These are phyloP conservation scores for Rhexocercosporidium sp. DNA, from an alignment of 2,329 filamentous ascomycete species.

Conservation along the genomic window DNA sequence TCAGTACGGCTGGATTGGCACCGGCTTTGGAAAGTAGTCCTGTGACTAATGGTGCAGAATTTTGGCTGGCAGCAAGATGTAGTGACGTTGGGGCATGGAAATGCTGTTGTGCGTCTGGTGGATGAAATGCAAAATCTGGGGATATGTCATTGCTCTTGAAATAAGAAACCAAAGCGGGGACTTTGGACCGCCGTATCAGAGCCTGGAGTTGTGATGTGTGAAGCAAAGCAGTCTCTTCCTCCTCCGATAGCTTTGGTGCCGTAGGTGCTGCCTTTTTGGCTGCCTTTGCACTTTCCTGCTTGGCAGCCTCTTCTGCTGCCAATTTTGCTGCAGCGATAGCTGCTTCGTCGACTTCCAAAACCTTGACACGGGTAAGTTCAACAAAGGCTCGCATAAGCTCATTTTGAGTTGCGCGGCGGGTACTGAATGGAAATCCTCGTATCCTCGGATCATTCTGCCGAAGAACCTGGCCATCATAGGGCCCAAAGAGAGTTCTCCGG, in stretches of 20 bases:
- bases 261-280: constrained; percentile 52
- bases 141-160: constrained; percentile 75
- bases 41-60: constrained; percentile 76
- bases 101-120: constrained; percentile 67
- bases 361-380: constrained; percentile 89
- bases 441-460: constrained; percentile 79
- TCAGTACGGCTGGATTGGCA: constrained; percentile 74
- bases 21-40: constrained; percentile 77
- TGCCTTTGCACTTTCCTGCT: constrained; percentile 47
- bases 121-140: constrained; percentile 77
- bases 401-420: constrained; percentile 86
- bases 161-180: constrained; percentile 85
- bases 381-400: constrained; percentile 95
- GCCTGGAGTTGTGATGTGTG: constrained; percentile 91
- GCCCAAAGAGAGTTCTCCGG: constrained; percentile 83
- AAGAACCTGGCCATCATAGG: constrained; percentile 87
- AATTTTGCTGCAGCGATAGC: constrained; percentile 56
- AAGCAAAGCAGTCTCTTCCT: constrained; percentile 80
- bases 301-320: constrained; percentile 53
- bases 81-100: constrained; percentile 81
- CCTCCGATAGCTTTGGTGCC: constrained; percentile 71
- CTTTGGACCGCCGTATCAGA: constrained; percentile 86
- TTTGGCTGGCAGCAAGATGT: constrained; percentile 83
- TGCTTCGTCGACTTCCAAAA: constrained; percentile 75
- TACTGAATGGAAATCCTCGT: constrained; percentile 91